A percentile compares a stretch with the other conserved stretches of the same genome.
Conservation (phyloP, 352 stramenopile genomes). For the Halophytophthora polymorphica region DNA sequence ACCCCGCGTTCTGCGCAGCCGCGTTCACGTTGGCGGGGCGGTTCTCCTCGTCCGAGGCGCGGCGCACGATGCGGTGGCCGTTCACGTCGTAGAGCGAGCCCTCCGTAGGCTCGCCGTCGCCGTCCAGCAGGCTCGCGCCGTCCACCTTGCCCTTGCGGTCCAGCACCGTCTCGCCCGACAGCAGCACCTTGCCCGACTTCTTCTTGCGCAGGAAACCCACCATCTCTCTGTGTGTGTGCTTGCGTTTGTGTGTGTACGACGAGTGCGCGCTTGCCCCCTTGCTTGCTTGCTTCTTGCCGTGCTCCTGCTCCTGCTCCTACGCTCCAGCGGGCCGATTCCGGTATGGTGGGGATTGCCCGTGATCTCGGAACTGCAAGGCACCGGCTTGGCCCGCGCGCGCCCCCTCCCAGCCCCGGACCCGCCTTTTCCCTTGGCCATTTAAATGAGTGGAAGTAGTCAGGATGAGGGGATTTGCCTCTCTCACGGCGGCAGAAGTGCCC, state of each 20-base stretch:
- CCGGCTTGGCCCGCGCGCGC: too few relatives aligned
- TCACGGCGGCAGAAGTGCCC: too few relatives aligned
- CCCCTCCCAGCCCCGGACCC: too few relatives aligned
- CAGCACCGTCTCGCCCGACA: slow-evolving; percentile 69
- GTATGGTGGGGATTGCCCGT: too few relatives aligned
- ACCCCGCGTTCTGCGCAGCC: slow-evolving; percentile 21
- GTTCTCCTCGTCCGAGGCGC: slow-evolving; percentile 69
- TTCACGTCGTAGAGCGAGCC: slow-evolving; percentile 69
- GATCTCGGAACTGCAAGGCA: too few relatives aligned
- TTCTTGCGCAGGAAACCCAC: slow-evolving; percentile 87
- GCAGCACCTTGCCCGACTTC: slow-evolving; percentile 67
- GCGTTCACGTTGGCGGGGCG: slow-evolving; percentile 23
- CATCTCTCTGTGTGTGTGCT: slow-evolving; percentile 25
- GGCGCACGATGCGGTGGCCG: slow-evolving; percentile 31
- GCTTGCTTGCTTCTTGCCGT: too few relatives aligned
- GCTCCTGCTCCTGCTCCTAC: too few relatives aligned
- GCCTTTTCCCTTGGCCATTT: too few relatives aligned
- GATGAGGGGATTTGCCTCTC: too few relatives aligned
- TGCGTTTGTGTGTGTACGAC: slow-evolving; percentile 6
- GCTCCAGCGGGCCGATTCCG: too few relatives aligned
- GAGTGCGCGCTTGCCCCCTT: background rate
- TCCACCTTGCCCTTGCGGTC: slow-evolving; percentile 85
- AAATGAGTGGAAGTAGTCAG: too few relatives aligned
- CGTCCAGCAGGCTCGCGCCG: slow-evolving; percentile 77
- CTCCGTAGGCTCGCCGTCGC: slow-evolving; percentile 72